Percentiles rank a stretch among this genome's conserved stretches.
These are phyloP conservation scores for Metroxylon sagu DNA, from an alignment of 176 grass and related monocot genomes.

Conservation along the genomic window DNA sequence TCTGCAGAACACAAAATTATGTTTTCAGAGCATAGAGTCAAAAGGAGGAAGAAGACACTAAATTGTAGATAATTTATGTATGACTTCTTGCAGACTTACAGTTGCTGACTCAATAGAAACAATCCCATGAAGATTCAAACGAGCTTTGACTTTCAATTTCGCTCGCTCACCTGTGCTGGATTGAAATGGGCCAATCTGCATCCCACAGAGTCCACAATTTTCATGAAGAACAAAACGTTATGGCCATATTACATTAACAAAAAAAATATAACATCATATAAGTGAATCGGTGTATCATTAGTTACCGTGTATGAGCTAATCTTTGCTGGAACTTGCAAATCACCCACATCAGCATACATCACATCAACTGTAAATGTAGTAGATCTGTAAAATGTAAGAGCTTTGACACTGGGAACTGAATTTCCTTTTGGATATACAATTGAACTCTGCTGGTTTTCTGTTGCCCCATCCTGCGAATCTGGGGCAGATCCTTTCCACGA, in stretches of 20 bases:
- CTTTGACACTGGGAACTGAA: constrained; percentile 57
- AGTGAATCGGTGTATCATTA: background rate
- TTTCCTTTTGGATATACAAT: constrained; percentile 82
- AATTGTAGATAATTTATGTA: constrained; percentile 3
- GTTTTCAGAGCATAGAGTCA: no score
- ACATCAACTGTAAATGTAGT: constrained; percentile 69
- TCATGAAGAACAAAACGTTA: no score
- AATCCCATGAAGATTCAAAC: constrained; percentile 80
- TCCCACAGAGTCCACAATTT: background rate
- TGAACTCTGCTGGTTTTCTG: constrained; percentile 31
- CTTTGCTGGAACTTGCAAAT: constrained; percentile 37
- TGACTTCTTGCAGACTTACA: constrained; percentile 26
- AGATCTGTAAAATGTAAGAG: constrained; percentile 58
- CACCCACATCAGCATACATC: constrained; percentile 37
- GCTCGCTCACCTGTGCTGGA: constrained; percentile 55
- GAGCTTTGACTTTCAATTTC: constrained; percentile 78
- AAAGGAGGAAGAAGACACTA: background rate
- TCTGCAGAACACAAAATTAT: constrained; percentile 28
- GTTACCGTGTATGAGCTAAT: constrained; percentile 83
- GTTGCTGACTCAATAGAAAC: constrained; percentile 73
- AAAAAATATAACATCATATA: no score
- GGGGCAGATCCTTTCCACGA: constrained; percentile 44
- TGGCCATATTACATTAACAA: no score
- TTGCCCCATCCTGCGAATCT: constrained; percentile 36
- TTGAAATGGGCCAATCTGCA: constrained; percentile 71